phyloP scores from a whole-genome alignment of 2,329 filamentous ascomycete species.

The Fusarium verrucosum region DNA sequence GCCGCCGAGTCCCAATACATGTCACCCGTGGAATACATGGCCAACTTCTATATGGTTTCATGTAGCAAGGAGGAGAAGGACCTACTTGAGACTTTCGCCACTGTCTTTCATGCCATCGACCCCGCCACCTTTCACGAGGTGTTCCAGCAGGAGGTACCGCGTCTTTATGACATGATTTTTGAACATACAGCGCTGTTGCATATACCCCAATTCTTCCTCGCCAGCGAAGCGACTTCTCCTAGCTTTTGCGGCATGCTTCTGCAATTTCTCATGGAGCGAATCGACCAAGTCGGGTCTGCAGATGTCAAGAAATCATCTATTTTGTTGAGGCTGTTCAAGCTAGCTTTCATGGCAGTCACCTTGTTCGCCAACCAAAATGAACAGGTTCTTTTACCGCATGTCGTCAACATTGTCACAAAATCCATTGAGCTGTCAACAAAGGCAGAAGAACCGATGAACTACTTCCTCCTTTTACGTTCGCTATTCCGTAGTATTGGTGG shows the following conservation, averaged over 20 bases:
- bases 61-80: conserved; percentile 98
- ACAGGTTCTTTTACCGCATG: conserved; percentile 91
- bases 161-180: conserved; percentile 97
- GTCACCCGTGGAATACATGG: conserved; percentile 89
- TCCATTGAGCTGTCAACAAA: conserved; percentile 96
- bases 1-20: conserved; percentile 76
- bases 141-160: conserved; percentile 96
- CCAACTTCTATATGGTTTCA: conserved; percentile 93
- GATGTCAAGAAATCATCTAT: conserved; percentile 95
- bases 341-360: conserved; percentile 99
- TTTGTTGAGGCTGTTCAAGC: conserved; percentile 90
- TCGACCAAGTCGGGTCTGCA: conserved; percentile 91
- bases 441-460: conserved; percentile 98
- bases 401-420: conserved; percentile 96
- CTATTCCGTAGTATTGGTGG: conserved; percentile 97
- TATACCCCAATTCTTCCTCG: conserved; percentile 96
- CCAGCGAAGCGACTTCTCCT: conserved; percentile 97
- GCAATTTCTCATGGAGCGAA: conserved; percentile 95
- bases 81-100: conserved; percentile 94
- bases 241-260: conserved; percentile 98
- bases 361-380: conserved; percentile 95
- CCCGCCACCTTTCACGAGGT: conserved; percentile 98
- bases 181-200: conserved; percentile 94
- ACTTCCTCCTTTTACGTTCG: conserved; percentile 91
- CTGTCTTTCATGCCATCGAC: conserved; percentile 98